Evolutionary conservation across 176 grass and related monocot genomes (phyloP).

Genomic region (Elymus sibiricus): DNA sequence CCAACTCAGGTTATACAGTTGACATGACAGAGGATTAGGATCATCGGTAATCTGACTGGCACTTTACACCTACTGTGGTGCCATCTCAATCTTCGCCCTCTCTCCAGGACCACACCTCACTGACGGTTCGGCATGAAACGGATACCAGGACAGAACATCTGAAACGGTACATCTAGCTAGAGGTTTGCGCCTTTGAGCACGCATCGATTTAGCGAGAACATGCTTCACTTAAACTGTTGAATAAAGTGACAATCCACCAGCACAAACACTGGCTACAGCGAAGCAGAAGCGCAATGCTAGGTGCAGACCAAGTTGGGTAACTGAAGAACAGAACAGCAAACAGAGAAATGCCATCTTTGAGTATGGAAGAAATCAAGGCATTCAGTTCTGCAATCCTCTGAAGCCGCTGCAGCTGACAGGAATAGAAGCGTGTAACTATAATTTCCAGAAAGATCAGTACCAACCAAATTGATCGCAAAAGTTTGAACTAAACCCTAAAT

Average conservation of each 20-base stretch:
- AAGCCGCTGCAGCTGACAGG: neutral
- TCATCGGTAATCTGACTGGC: constrained; percentile 3
- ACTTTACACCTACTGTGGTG: constrained; percentile 3
- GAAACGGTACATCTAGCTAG: neutral
- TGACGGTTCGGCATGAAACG: neutral
- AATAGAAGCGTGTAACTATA: neutral
- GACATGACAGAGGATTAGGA: neutral
- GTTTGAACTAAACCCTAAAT: constrained; percentile 6
- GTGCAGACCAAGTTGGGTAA: neutral
- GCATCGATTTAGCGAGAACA: neutral
- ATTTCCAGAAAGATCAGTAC: neutral
- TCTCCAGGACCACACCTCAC: constrained; percentile 5
- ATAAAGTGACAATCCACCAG: neutral
- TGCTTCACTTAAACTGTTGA: neutral
- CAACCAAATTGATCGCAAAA: neutral
- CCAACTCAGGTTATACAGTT: constrained; percentile 17
- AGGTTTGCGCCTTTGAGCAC: neutral
- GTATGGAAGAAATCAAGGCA: neutral
- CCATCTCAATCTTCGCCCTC: neutral
- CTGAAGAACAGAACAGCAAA: neutral
- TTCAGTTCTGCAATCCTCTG: neutral
- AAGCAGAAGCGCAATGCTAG: neutral
- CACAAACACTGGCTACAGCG: neutral
- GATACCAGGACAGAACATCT: neutral
- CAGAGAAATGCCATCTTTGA: neutral